Percentiles rank a stretch among this genome's conserved stretches.
These are phyloP conservation scores for Schrenkiella parvula DNA, from an alignment of 345 rosid species.

Conservation along the genomic window DNA sequence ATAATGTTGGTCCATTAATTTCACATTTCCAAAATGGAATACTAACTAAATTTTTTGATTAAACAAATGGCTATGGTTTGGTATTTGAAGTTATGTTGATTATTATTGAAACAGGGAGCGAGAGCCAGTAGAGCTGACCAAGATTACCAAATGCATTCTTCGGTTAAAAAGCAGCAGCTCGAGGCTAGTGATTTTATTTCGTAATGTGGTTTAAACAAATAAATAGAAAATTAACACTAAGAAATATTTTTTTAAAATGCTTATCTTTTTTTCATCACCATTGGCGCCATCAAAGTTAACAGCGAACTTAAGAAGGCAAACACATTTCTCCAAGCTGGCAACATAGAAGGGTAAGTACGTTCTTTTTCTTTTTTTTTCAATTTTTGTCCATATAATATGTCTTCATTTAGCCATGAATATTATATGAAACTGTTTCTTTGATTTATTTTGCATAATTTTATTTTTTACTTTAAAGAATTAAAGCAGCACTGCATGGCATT, in stretches of 20 bases:
- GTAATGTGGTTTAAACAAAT: background rate
- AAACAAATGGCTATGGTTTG: background rate
- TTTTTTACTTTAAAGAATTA: background rate
- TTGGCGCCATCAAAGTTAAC: conserved; percentile 14
- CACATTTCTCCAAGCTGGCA: conserved; percentile 12
- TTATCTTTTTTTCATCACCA: background rate
- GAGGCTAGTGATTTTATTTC: conserved; percentile 19
- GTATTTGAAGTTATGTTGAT: background rate
- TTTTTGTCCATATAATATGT: background rate
- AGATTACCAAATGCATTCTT: conserved; percentile 13
- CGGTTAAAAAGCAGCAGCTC: conserved; percentile 26
- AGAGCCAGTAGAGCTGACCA: conserved; percentile 14
- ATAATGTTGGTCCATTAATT: background rate
- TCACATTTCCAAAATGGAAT: background rate
- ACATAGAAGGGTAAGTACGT: conserved; percentile 17
- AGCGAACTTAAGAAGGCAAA: conserved; percentile 19
- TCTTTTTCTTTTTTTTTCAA: background rate
- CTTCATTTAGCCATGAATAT: background rate
- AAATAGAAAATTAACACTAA: background rate
- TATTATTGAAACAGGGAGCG: conserved; percentile 1
- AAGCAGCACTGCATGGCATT: conserved; percentile 15
- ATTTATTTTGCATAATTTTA: background rate
- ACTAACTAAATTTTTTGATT: background rate
- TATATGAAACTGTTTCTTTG: background rate
- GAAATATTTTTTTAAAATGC: background rate